Base-by-base conservation (phyloP, 257 asterid genomes). In the Rhazya stricta region DNA sequence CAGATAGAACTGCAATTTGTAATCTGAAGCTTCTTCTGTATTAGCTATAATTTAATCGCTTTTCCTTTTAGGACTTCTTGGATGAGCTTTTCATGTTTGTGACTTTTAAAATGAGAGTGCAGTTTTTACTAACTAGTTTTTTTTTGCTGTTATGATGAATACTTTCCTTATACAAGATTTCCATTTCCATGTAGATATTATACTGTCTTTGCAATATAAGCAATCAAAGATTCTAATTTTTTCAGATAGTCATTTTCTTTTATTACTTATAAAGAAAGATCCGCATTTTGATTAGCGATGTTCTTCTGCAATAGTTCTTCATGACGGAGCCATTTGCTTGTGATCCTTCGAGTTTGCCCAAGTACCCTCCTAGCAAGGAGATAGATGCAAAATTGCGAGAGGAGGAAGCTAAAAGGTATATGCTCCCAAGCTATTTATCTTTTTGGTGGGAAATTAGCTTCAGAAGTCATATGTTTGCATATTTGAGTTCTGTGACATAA, bases 301-400 rank as follows among this genome's bases (percentile, higher is more conserved):
- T 71, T 48, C 41, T 74, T 69, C 48, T 61, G 29, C 27, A 16
- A 71, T 89, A 93, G 97, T 94, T 89, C 86, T 94, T 94, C 85
- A 83, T 72, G 68, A 85, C 91, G 69, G 71, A 81, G 76, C 98
- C 97, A 58, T 72, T 84, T 72, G 88, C 98, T 45, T 90, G 98
- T 67, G 91, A 88, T 81, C 98, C 98, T 32, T 90, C 91, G 74
- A 83, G 87, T 82, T 86, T 94, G 81, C 97, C 97, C 29, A 86
- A 83, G 80, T 91, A 94, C 84, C 98, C 96, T 68, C 98, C 98
- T 63, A 94, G 94, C 91, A 94, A 94, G 87, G 98, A 94, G 85
- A 90, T 94, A 21, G 98, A 94, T 85, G 98, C 96, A n/a, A 94
- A 94, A 82, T 69, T 87, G 83, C 87, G 98, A 51, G 96, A 94